Conservation (phyloP, 129 eudicot species). For the Sambucus nigra region DNA sequence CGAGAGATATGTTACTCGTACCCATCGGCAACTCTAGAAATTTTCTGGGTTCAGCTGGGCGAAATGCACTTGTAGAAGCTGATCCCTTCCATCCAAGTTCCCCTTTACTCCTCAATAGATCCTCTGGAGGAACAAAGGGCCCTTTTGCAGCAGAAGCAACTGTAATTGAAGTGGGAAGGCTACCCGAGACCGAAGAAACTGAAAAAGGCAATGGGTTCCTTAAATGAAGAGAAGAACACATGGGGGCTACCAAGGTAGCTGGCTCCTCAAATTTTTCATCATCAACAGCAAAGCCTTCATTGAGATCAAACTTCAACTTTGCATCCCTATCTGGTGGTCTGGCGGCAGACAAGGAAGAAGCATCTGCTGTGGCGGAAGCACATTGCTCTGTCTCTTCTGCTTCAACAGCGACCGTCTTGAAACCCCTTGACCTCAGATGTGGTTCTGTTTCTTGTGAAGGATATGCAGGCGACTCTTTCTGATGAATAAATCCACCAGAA, state of each 20-base stretch:
- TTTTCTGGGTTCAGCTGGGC: slow-evolving; percentile 92
- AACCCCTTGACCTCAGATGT: slow-evolving; percentile 6
- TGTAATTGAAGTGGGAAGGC: slow-evolving; percentile 49
- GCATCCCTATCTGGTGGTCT: slow-evolving; percentile 21
- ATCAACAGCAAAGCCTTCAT: slow-evolving; percentile 62
- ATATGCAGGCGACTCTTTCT: slow-evolving; percentile 1
- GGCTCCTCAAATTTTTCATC: slow-evolving; percentile 54
- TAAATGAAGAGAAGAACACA: slow-evolving; percentile 14
- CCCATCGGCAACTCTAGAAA: slow-evolving; percentile 19
- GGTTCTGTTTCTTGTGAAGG: slow-evolving; percentile 7
- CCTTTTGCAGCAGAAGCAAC: slow-evolving; percentile 91
- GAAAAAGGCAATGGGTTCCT: slow-evolving; percentile 20
- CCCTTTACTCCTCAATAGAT: slow-evolving; percentile 45
- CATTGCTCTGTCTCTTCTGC: slow-evolving; percentile 15
- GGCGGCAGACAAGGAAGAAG: slow-evolving; percentile 20
- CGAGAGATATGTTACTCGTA: not conserved
- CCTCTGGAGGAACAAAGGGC: slow-evolving; percentile 71
- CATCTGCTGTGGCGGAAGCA: not conserved
- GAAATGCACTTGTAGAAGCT: slow-evolving; percentile 95
- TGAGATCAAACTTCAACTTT: slow-evolving; percentile 63
- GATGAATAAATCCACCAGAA: slow-evolving; percentile 2
- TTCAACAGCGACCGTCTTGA: slow-evolving; percentile 3
- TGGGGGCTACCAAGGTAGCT: slow-evolving; percentile 11
- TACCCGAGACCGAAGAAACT: slow-evolving; percentile 14
- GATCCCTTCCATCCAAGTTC: slow-evolving; percentile 97